Evolutionary conservation across 352 stramenopile species (phyloP).

Genomic region (Pythium brachiatum): DNA sequence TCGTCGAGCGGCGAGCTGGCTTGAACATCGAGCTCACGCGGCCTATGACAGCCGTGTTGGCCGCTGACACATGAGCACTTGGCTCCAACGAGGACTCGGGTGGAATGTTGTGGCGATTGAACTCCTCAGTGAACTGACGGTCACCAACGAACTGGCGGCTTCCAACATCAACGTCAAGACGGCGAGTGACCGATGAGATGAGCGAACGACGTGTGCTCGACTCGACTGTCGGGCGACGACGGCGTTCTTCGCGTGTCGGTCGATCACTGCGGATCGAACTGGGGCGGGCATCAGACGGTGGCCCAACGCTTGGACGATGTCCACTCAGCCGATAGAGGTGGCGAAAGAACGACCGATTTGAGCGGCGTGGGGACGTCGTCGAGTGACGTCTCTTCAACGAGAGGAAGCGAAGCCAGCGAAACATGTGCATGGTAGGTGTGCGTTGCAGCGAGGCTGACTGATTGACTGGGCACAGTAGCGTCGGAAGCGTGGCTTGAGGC

Average conservation of each 20-base stretch:
- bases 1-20: conserved; percentile 14
- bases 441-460: conserved; percentile 2
- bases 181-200: neutral
- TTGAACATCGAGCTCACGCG: conserved; percentile 2
- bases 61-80: neutral
- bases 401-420: conserved; percentile 22
- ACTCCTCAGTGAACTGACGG: conserved; percentile 20
- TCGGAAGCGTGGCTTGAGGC: neutral
- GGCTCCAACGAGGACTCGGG: neutral
- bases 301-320: conserved; percentile 5
- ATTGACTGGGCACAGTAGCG: too few species aligned
- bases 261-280: conserved; percentile 18
- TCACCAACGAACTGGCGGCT: conserved; percentile 9
- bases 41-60: neutral
- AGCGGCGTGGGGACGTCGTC: conserved; percentile 15
- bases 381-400: conserved; percentile 14
- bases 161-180: neutral
- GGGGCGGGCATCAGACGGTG: conserved; percentile 6
- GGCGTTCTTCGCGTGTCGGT: neutral
- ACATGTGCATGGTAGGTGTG: conserved; percentile 23
- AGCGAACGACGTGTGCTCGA: neutral
- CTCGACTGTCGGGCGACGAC: neutral
- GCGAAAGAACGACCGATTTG: conserved; percentile 13
- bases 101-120: conserved; percentile 8
- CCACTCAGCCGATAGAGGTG: conserved; percentile 9